Base-by-base conservation (phyloP, 2,329 filamentous ascomycete genomes). In the Fusarium equiseti region DNA sequence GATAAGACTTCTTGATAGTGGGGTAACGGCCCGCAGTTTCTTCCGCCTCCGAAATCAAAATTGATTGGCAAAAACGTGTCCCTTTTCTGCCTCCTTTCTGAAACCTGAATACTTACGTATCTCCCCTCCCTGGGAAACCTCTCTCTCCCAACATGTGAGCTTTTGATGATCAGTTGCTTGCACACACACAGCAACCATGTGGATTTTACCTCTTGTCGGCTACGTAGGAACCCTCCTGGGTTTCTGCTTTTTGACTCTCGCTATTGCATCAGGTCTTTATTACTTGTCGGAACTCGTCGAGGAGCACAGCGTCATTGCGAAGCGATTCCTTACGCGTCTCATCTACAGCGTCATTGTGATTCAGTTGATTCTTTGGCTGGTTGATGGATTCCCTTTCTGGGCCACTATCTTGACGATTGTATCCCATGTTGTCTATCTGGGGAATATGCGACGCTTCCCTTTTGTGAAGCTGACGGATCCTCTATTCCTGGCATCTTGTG, bases 281-380 rank as follows among this genome's bases (percentile, higher is more conserved):
- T 99, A 99, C 81, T 91, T 99, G 57, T 98, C 95, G 26, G 96
- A 99, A 81, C 90, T 98, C 16, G 96, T 99, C 66, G 96, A 99
- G 83, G 96, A 99, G 81, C 95, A 99, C 79, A 98, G 95, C 6
- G 95, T 98, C 13, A 82, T 97, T 68, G 92, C 95, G 15, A 97
- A 97, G 79, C 93, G 91, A 61, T 84, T 98, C n/a, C 86, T 99
- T 55, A 92, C 88, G 35, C 90, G 89, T 44, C 85, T 98, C 59
- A 98, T 98, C 76, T 97, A 97, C 83, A 84, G 83, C 68, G 89
- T 97, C 71, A 91, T 98, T 66, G 87, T 76, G 31, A 79, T 94
- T 9, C 95, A 98, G 79, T 66, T 90, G 12, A 82, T 95, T 6
- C 89, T 98, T 12, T 90, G 90, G 77, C 68, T 96, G 18, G 80